Base-by-base conservation (phyloP, 2,329 filamentous ascomycete genomes). In the Colletotrichum sp. region DNA sequence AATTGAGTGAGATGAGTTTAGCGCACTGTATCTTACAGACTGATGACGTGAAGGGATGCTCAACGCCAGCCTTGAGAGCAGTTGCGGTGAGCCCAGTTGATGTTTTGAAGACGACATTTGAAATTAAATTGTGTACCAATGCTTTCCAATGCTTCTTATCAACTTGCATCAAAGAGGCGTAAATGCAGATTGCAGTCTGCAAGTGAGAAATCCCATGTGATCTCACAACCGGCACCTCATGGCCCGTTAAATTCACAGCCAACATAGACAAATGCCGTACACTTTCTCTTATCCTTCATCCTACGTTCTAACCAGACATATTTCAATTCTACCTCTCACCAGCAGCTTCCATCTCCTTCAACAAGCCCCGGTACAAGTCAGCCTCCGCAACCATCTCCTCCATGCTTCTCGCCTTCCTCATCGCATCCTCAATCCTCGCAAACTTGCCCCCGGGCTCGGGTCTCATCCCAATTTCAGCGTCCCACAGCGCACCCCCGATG, bases 371-470 rank as follows among this genome's bases (percentile, higher is more conserved):
- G 80, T 96, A 92, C 86, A 90, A 87, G 78, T 89, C 88, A 12
- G 96, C 96, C 87, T 98, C 96, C 12, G 88, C 88, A 77, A 89
- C 87, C 96, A 98, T 98, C 81, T 95, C 94, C 79, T 92, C 92
- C 83, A 90, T 89, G 26, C 85, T 90, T 82, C 96, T 90, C 8
- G 94, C 89, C 82, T 88, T 87, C 79, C 96, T 90, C 76, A 90
- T 89, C 70, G 91, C 90, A 78, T 96, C 93, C 84, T 96, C 94
- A 12, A 96, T 92, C 52, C 87, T 88, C 1, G 93, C 92, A 81
- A 97, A 95, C 26, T 81, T 85, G 69, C 92, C 89, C 21, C 87
- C 85, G 12, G 91, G 85, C 82, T 84, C 80, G 21, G 91, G 89
- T 77, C 89, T 81, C 76, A 73, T 83, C 75, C 77, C 81, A 75